Base-by-base conservation (phyloP, 2,329 filamentous ascomycete species). In the Cordyceps pruinosa region DNA sequence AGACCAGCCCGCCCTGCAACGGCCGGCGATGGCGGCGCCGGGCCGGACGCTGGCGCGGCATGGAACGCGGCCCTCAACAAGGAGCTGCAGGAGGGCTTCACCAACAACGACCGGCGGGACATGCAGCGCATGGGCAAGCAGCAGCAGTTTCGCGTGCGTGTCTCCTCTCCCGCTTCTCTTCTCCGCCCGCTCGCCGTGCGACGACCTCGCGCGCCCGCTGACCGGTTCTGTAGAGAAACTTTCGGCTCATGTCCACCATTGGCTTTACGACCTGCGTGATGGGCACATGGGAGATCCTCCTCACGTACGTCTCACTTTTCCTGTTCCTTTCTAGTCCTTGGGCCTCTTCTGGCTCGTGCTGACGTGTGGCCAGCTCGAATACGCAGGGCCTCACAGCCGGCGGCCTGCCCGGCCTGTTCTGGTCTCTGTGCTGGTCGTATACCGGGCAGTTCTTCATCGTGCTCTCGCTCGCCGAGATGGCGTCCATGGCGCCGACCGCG, bases 401-500 rank as follows among this genome's bases (percentile, higher is more conserved):
- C 35, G 61, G 61, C 42, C 19, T 61, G 54, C 47, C 61, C 12
- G 61, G 61, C 26, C 57, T 62, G 10, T 62, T 62, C 35, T 62
- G 61, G 61, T 61, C 58, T 9, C 45, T 62, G 15, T 56, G 56
- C 34, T 62, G 60, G 60, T 32, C 61, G 5, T 58, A 61, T 23
- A 30, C 45, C 19, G 45, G 50, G 13, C 51, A 49, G 37, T 50
- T 45, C 51, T 50, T 53, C 35, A 57, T 57, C 32, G 54, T 57
- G 12, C 54, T 57, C 10, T 57, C 55, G 4, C 57, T 64, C 53
- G 62, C 62, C 7, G 72, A 73, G 62, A 70, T 73, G 62, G 70
- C 69, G 0, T 73, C 69, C 0, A 73, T 74, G 68, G 69, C 77
- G 66, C 52, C 78, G 69, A 57, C 80, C 67, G 25, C 76, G 1